A percentile compares a stretch with the other conserved stretches of the same genome.
Conservation (phyloP, 257 asterid genomes). For the Solanum acaule region DNA sequence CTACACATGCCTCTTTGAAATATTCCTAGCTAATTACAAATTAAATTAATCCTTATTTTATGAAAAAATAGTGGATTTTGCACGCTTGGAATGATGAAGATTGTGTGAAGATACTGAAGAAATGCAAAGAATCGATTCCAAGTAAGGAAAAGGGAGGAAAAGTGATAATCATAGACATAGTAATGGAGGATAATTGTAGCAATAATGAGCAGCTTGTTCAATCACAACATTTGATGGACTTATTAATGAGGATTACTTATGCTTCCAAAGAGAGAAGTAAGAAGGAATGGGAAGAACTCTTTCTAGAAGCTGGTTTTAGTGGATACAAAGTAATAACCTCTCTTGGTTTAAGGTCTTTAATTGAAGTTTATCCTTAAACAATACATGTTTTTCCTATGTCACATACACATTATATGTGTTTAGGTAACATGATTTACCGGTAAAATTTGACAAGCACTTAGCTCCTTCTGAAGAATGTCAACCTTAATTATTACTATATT, state of each 20-base stretch:
- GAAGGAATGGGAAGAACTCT: not conserved
- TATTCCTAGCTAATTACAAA: not conserved
- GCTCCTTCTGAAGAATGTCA: no score
- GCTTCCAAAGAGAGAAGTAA: not conserved
- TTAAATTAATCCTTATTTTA: not conserved
- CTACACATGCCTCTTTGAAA: not conserved
- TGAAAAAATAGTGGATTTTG: not conserved
- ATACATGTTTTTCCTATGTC: not conserved
- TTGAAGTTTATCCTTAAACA: not conserved
- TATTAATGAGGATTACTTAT: not conserved
- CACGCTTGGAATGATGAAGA: not conserved
- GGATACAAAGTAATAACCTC: not conserved
- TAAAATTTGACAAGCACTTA: no score
- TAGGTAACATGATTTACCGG: no score
- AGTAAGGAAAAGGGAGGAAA: not conserved
- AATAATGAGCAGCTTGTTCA: not conserved
- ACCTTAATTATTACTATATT: no score
- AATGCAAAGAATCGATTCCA: not conserved
- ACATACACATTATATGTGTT: no score
- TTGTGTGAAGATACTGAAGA: not conserved
- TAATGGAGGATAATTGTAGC: not conserved
- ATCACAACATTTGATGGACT: not conserved
- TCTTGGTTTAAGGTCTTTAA: not conserved
- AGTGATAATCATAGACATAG: not conserved
- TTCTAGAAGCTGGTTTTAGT: not conserved